Base-by-base conservation (phyloP, 768 basidiomycete species). In the Amanita muscaria region DNA sequence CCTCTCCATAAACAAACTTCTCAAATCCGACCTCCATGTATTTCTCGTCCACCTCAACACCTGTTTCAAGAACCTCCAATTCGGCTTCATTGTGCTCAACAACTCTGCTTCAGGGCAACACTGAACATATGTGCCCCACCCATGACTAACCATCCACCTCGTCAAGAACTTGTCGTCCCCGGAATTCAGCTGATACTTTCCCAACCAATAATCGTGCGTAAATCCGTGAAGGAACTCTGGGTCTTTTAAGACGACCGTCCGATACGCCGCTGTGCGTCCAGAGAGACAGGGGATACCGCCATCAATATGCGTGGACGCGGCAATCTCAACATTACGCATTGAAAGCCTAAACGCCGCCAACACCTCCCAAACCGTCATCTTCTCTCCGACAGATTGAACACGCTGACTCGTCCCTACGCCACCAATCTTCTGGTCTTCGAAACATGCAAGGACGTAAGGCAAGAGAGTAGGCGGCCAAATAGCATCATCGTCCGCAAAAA, bases 121-220 rank as follows among this genome's bases (percentile, higher is more conserved):
- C 59, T 90, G 88, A 24, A 93, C 87, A 59, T 89, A 92, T n/a
- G 89, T 93, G 60, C 73, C 83, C 91, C 92, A 94, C 12, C 90
- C 89, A 56, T 93, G 90, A 57, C 79, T 82, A 48, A 94, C 91
- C 88, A 93, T 91, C 91, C 92, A 94, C 35, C 91, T 70, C 14
- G 92, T 97, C 58, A 94, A 67, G 66, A 90, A 94, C 64, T 94
- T 91, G 70, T 90, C 88, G 64, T 92, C 90, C 18, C 90, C 89
- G 3, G 87, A 90, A 61, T 93, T 93, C 51, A 92, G 79, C 62
- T 93, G 90, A 64, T 93, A 94, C 65, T 91, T 93, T 44, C 83
- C 88, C 27, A 91, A 64, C 90, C 90, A 92, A 58, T 80, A 88
- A 61, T 94, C 91, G 61, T 93, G 88, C 12, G 90, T 93, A 66